Evolutionary conservation across 768 basidiomycete genomes (phyloP), one percentile per base, ranked within the genome.

Genomic region (Leccinum arenicola): DNA sequence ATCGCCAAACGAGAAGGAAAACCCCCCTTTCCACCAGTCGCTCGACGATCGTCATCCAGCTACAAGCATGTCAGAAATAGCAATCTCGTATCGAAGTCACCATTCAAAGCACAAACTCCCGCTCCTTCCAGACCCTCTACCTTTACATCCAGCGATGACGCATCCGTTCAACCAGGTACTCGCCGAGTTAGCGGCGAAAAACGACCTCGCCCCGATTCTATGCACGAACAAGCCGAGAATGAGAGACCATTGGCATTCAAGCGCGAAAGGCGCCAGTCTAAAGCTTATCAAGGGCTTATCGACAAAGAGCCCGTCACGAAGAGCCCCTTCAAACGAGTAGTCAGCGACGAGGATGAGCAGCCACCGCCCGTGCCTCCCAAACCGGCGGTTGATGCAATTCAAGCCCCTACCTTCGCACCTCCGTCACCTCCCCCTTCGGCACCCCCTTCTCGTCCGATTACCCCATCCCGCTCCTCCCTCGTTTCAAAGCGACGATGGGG

Each of bases 21-120:
- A 49, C 68, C 75, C 5, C 76, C 77, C 21, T 80, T 76, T 50
- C 77, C 84, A 49, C 71, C 75, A n/a, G 73, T 91, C 49, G 84
- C 86, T 51, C 84, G 91, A 33, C 82, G 91, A 47, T 80, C 84
- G 15, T 91, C 89, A 8, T 87, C 85, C 45, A 91, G 89, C 72
- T 93, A 87, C 75, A 87, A 83, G 63, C 91, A 91, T 72, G 81
- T 93, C 63, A 82, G 81, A 66, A 86, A 77, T 65, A 90, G 86
- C 70, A 86, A 88, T 68, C 85, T 93, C 57, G 92, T 94, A 17
- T 86, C 88, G 29, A 92, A 92, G 64, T 94, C 92, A 11, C 91
- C 91, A 10, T 94, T 94, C 77, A 89, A 88, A 66, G 83, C 83
- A 3, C 83, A 85, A 60, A 77, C 83, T 25, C 79, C 84, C 51